Conservation (phyloP, 2,329 filamentous ascomycete species). For the Tolypocladium sp. region DNA sequence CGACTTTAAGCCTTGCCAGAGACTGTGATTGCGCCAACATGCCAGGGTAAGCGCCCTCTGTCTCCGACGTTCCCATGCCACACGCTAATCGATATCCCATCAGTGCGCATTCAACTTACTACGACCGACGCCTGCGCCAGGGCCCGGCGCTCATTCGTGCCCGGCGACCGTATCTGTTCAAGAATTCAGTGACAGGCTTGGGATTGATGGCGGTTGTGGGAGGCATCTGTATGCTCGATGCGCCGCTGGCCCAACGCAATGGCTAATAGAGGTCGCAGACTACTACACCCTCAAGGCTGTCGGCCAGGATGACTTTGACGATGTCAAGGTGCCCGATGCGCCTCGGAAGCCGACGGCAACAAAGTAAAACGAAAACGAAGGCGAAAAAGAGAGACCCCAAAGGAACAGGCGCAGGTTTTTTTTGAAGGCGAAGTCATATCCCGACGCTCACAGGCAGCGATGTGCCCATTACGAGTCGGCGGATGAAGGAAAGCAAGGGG, state of each 20-base stretch:
- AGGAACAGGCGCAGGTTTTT: not conserved
- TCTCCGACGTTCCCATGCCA: not conserved
- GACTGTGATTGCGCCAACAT: not conserved
- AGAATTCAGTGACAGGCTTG: conserved; percentile 77
- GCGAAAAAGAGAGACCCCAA: not conserved
- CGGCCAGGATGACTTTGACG: conserved; percentile 93
- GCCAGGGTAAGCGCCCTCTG: not conserved
- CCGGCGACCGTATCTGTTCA: conserved; percentile 82
- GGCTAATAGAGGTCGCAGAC: conserved; percentile 27
- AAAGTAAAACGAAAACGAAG: not conserved
- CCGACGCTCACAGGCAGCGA: not conserved
- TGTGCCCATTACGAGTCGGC: not conserved
- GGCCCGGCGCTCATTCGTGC: conserved; percentile 85
- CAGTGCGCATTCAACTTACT: conserved; percentile 63
- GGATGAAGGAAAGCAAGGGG: not conserved
- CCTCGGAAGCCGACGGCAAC: conserved; percentile 40
- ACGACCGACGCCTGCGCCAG: conserved; percentile 79
- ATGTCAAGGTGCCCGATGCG: conserved; percentile 79
- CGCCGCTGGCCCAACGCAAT: not conserved
- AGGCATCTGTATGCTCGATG: conserved; percentile 70
- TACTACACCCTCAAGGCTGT: conserved; percentile 67
- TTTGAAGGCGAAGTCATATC: no score
- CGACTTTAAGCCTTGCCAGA: not conserved
- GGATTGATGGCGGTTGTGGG: conserved; percentile 67
- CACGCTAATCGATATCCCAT: conserved; percentile 10